Evolutionary conservation across 1,139 yeast genomes (phyloP).

Genomic region (Blastobotrys apis): DNA sequence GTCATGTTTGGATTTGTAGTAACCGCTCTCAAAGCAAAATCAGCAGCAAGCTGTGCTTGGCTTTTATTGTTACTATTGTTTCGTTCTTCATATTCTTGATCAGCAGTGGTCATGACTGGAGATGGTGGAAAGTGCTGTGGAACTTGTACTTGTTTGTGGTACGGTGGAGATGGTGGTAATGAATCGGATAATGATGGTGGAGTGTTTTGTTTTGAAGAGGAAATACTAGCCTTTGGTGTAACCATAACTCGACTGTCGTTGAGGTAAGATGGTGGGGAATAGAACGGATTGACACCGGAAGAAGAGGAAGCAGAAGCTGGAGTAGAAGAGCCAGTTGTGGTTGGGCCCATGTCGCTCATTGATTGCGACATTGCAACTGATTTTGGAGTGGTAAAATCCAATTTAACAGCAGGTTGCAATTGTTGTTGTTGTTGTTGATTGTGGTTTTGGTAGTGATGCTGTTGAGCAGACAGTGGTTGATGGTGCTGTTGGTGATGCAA

Average conservation of each 20-base stretch:
- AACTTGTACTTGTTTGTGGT: no score
- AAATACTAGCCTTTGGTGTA: conserved; percentile 7
- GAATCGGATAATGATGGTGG: conserved; percentile 5
- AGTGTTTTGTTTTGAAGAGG: conserved; percentile 6
- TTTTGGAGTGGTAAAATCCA: conserved; percentile 13
- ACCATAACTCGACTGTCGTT: neutral
- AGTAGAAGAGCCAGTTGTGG: conserved; percentile 8
- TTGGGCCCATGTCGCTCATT: conserved; percentile 13
- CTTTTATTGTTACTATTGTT: conserved; percentile 2
- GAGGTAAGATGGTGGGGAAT: conserved; percentile 34
- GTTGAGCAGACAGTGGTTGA: no score
- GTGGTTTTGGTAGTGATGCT: no score
- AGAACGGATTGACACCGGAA: conserved; percentile 33
- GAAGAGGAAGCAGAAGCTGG: conserved; percentile 11
- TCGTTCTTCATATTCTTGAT: conserved; percentile 8
- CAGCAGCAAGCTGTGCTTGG: conserved; percentile 17
- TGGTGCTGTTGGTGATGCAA: conserved; percentile 1
- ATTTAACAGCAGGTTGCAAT: conserved; percentile 6
- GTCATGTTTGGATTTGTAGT: neutral
- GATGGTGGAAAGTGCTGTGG: conserved; percentile 13
- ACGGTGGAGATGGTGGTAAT: conserved; percentile 1
- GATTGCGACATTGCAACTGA: conserved; percentile 14
- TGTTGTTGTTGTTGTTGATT: neutral
- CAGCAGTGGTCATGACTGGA: conserved; percentile 13
- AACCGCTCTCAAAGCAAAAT: conserved; percentile 12